phyloP scores from a whole-genome alignment of 805 yeast genomes.

The Scheffersomyces stipitis region DNA sequence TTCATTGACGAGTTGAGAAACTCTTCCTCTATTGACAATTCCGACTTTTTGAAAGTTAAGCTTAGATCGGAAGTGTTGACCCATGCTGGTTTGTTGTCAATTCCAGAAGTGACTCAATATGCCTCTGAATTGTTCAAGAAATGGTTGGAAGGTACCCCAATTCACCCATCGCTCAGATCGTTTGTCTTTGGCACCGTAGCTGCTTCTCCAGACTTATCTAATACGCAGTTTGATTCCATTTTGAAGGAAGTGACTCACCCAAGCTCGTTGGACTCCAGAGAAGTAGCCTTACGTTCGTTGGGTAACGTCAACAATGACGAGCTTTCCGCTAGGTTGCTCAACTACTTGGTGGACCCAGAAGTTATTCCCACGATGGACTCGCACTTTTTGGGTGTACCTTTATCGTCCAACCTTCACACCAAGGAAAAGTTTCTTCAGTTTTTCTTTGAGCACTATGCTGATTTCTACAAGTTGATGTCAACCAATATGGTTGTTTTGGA shows the following conservation, averaged over 20 bases:
- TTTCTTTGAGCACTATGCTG: constrained; percentile 48
- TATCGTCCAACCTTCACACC: constrained; percentile 46
- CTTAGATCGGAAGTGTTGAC: constrained; percentile 41
- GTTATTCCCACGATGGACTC: constrained; percentile 59
- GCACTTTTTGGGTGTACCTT: constrained; percentile 47
- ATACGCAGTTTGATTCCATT: constrained; percentile 38
- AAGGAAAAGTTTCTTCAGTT: constrained; percentile 49
- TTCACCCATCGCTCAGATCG: constrained; percentile 46
- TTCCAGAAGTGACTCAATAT: constrained; percentile 35
- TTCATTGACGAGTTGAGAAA: constrained; percentile 21
- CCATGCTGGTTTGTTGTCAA: constrained; percentile 38
- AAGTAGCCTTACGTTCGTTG: constrained; percentile 55
- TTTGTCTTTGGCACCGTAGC: constrained; percentile 46
- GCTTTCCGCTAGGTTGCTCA: constrained; percentile 40
- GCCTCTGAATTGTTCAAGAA: constrained; percentile 30
- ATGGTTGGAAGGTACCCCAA: constrained; percentile 21
- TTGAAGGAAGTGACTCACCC: constrained; percentile 51
- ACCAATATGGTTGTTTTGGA: constrained; percentile 53
- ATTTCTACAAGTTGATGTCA: constrained; percentile 44
- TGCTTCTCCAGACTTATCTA: constrained; percentile 30
- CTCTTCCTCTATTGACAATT: constrained; percentile 10
- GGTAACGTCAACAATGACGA: constrained; percentile 44
- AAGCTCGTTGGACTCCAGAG: constrained; percentile 56
- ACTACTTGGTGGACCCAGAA: constrained; percentile 39
- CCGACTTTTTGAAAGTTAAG: constrained; percentile 28